Evolutionary conservation across 352 stramenopile species (phyloP).

Genomic region (Thalassiosira ordinaria): DNA sequence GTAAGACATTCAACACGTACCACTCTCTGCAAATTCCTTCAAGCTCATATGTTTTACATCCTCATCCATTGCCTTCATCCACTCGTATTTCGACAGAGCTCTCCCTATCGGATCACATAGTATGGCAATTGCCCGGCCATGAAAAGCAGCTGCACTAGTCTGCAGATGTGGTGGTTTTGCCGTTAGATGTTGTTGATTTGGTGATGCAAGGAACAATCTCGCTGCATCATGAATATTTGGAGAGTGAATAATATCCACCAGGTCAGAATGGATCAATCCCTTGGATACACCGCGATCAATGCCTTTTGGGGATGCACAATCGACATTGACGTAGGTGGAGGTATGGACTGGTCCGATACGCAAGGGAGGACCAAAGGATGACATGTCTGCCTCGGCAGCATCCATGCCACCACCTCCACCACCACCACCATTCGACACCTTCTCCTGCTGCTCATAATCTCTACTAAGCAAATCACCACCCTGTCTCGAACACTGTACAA

Average conservation of each 20-base stretch:
- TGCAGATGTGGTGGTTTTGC: too few species aligned
- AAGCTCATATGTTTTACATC: slow-evolving; percentile 31
- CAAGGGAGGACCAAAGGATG: slow-evolving; percentile 31
- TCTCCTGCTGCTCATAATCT: background rate
- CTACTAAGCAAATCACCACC: slow-evolving; percentile 19
- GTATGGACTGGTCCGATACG: slow-evolving; percentile 8
- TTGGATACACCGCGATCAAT: slow-evolving; percentile 25
- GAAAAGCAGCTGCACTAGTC: background rate
- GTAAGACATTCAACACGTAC: slow-evolving; percentile 11
- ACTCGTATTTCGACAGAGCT: slow-evolving; percentile 25
- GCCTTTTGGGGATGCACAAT: slow-evolving; percentile 22
- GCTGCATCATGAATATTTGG: slow-evolving; percentile 26
- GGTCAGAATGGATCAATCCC: slow-evolving; percentile 19
- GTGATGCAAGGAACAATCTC: slow-evolving; percentile 31
- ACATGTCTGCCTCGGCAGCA: too few species aligned
- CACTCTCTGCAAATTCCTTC: slow-evolving; percentile 25
- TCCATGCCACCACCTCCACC: too few species aligned
- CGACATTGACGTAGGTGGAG: slow-evolving; percentile 34
- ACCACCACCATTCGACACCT: background rate
- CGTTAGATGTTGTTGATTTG: too few species aligned
- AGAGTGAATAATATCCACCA: slow-evolving; percentile 31
- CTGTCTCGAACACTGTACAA: slow-evolving; percentile 32
- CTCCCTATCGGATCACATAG: slow-evolving; percentile 35
- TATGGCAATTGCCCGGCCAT: slow-evolving; percentile 32
- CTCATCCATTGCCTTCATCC: slow-evolving; percentile 16